Base-by-base conservation (phyloP, 129 eudicot species). In the Rutidosis leptorrhynchoides region DNA sequence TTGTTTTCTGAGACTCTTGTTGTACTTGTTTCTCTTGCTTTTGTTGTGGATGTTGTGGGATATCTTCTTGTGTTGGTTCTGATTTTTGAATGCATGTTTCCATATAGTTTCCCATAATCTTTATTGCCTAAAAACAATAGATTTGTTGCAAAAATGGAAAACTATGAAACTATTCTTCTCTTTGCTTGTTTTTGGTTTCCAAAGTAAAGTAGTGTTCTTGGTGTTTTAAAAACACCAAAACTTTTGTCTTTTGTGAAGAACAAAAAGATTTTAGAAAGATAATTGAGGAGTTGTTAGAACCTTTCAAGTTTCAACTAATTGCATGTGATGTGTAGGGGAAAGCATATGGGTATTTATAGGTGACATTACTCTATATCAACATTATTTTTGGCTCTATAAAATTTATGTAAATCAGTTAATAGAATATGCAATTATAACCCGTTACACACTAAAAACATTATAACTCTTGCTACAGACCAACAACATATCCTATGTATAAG, bases 21-120 rank as follows among this genome's bases (percentile, higher is more conserved):
- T 22, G 55, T 17, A 30, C 43, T 3, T 76, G 70, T 43, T 58
- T 37, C 14, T 63, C 24, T 40, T 73, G 6, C 9, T 63, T 20
- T 17, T 63, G 57, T 65, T 55, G 58, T 64, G 65, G 30, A 12
- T 64, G 58, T 56, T 55, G 58, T 64, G 65, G 33, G 14, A 17
- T 22, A 28, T 70, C 63, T 37, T 74, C 62, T 21, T 45, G 58
- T 61, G 54, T 42, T 64, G 71, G 23, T 62, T 61, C 67, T 26
- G 25, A 5, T 48, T 58, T 77, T 56, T 60, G 52, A 14, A 42
- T 58, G 81, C 82, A 75, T 46, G 81, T 83, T 20, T 88, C 83
- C 67, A 89, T 70, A 68, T 81, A 85, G 59, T 89, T 89, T 55
- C 96, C 96, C 96, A 89, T 88, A 37, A 37, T 20, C 40, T 48